Evolutionary conservation across 768 basidiomycete genomes (phyloP).

Genomic region (Suillus occidentalis): DNA sequence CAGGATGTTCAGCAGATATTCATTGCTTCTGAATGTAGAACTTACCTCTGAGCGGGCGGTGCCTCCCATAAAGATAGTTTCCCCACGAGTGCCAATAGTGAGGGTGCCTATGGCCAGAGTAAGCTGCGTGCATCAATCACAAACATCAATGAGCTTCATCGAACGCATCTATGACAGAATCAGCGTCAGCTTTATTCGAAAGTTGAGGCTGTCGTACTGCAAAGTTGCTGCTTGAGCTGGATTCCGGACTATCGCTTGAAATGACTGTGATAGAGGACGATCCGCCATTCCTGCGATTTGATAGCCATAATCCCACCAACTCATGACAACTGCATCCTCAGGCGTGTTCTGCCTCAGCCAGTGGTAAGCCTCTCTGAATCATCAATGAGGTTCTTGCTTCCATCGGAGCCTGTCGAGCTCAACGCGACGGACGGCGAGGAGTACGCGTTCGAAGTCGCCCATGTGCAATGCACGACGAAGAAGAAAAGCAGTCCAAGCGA

Average conservation of each 20-base stretch:
- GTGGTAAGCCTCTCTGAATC: constrained; percentile 99
- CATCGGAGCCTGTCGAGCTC: constrained; percentile 75
- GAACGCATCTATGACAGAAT: constrained; percentile 48
- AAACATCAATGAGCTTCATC: constrained; percentile 30
- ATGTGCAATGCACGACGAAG: constrained; percentile 97
- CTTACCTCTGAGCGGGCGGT: constrained; percentile 70
- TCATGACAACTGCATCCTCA: constrained; percentile 91
- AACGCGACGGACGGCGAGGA: constrained; percentile 98
- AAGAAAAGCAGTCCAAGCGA: constrained; percentile 76
- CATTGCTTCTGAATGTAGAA: neutral
- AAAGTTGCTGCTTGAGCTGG: constrained; percentile 14
- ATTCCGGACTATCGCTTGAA: constrained; percentile 24
- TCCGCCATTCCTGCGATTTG: constrained; percentile 99
- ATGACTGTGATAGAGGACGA: constrained; percentile 48
- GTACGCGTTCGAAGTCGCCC: constrained; percentile 92
- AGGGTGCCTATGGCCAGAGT: constrained; percentile 49
- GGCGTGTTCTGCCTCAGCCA: constrained; percentile 97
- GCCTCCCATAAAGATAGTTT: constrained; percentile 57
- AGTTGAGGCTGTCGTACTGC: constrained; percentile 5
- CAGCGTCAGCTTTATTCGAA: constrained; percentile 36
- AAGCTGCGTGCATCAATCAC: neutral
- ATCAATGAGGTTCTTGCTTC: constrained; percentile 92
- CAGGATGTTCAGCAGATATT: neutral
- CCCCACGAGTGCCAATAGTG: constrained; percentile 53
- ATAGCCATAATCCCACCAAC: constrained; percentile 99